Evolutionary conservation across 1,284 basidiomycete genomes (phyloP).

Genomic region (Microbotryum silenes-acaulis): DNA sequence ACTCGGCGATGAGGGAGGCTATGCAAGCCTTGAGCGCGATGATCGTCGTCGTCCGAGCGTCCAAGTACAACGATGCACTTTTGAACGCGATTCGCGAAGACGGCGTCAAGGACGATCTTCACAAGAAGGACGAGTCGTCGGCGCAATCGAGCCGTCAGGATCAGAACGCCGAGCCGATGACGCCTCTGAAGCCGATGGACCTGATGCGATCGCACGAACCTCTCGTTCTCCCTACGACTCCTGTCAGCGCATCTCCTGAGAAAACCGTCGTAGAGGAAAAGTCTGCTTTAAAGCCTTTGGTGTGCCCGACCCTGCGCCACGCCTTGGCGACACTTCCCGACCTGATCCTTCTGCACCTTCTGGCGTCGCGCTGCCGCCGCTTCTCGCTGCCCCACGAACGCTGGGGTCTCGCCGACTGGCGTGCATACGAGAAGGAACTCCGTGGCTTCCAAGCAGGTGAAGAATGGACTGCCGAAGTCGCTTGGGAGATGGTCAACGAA

Average conservation of each 20-base stretch:
- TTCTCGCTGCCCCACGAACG: constrained; percentile 33
- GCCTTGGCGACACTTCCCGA: constrained; percentile 32
- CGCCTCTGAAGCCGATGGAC: constrained; percentile 20
- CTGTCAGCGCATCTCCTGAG: not conserved
- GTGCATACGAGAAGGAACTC: constrained; percentile 32
- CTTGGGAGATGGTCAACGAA: constrained; percentile 32
- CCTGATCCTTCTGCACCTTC: constrained; percentile 33
- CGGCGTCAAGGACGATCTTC: constrained; percentile 1
- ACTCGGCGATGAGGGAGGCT: constrained; percentile 36
- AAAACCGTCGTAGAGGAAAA: not conserved
- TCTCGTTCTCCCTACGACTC: constrained; percentile 7
- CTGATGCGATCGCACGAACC: constrained; percentile 1
- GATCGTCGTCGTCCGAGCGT: constrained; percentile 32
- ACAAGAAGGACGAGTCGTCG: not conserved
- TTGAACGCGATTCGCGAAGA: constrained; percentile 10
- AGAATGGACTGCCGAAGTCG: constrained; percentile 34
- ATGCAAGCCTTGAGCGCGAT: constrained; percentile 33
- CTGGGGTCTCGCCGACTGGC: constrained; percentile 30
- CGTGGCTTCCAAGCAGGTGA: constrained; percentile 34
- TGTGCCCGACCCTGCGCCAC: constrained; percentile 31
- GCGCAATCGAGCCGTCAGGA: not conserved
- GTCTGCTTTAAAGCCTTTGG: not conserved
- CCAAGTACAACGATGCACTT: constrained; percentile 10
- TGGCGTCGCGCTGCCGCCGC: constrained; percentile 27
- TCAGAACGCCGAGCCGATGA: constrained; percentile 1